phyloP scores from a whole-genome alignment of 2,329 filamentous ascomycete genomes.

The Verticillium nonalfalfae region DNA sequence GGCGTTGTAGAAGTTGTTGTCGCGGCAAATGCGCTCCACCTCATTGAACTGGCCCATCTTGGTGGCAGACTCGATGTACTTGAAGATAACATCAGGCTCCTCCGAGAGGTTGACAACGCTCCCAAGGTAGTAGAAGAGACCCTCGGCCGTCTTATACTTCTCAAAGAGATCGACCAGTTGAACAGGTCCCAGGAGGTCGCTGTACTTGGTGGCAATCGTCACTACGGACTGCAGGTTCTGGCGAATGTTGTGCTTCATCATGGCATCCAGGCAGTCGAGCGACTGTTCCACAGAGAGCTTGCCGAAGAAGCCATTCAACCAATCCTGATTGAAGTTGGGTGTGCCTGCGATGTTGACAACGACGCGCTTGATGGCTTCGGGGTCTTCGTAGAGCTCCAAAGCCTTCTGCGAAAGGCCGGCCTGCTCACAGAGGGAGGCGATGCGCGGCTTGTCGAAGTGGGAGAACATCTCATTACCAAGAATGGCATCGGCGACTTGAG shows the following conservation, averaged over 20 bases:
- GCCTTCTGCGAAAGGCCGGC: conserved; percentile 82
- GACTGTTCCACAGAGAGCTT: conserved; percentile 93
- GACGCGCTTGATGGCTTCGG: conserved; percentile 82
- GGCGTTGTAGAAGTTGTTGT: conserved; percentile 82
- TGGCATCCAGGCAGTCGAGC: conserved; percentile 87
- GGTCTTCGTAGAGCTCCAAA: conserved; percentile 90
- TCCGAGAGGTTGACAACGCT: conserved; percentile 97
- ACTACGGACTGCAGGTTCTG: conserved; percentile 94
- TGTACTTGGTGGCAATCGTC: conserved; percentile 96
- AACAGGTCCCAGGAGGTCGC: conserved; percentile 83
- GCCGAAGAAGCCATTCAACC: conserved; percentile 88
- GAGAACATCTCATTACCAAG: conserved; percentile 98
- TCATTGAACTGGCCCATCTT: conserved; percentile 91
- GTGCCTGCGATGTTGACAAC: conserved; percentile 75
- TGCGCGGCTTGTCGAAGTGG: conserved; percentile 85
- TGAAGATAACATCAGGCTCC: conserved; percentile 94
- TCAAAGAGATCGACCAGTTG: conserved; percentile 90
- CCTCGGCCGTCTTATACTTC: conserved; percentile 95
- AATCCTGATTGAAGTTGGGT: conserved; percentile 84
- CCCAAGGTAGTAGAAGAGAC: conserved; percentile 95
- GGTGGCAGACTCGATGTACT: conserved; percentile 97
- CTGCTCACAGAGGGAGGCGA: conserved; percentile 88
- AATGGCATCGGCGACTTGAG: conserved; percentile 96
- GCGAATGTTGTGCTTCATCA: conserved; percentile 94
- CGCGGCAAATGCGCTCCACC: conserved; percentile 93